phyloP scores from a whole-genome alignment of 2,329 filamentous ascomycete genomes.

The Pseudogymnoascus sp. region DNA sequence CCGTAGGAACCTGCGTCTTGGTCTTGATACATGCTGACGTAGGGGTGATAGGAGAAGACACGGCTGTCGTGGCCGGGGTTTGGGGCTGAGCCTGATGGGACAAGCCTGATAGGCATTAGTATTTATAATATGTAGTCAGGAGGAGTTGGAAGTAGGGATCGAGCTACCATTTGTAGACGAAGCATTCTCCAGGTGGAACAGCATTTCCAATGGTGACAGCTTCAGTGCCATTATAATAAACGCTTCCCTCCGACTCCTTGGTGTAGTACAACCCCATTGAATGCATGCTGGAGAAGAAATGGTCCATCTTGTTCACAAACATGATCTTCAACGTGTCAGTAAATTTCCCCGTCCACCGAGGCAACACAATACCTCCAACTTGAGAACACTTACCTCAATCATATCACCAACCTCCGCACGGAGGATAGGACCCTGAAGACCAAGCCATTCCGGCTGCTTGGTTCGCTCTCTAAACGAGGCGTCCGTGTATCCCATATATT shows the following conservation, averaged over 20 bases:
- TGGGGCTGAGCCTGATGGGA: constrained; percentile 11
- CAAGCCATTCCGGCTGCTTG: constrained; percentile 22
- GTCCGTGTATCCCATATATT: constrained; percentile 28
- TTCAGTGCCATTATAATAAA: not conserved
- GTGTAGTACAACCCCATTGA: not conserved
- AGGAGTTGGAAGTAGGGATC: not conserved
- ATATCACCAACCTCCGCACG: constrained; percentile 5
- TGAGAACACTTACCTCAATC: not conserved
- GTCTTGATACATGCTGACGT: constrained; percentile 19
- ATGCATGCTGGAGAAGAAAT: not conserved
- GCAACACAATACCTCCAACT: not conserved
- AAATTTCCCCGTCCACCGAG: not conserved
- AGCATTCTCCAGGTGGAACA: not conserved
- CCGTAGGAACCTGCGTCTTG: constrained; percentile 22
- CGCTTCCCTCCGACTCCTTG: not conserved
- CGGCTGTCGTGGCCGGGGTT: constrained; percentile 12
- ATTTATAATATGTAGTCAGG: not conserved
- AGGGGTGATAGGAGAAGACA: constrained; percentile 23
- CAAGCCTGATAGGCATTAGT: not conserved
- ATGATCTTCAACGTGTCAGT: not conserved
- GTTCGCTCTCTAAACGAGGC: constrained; percentile 17
- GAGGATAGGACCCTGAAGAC: constrained; percentile 7
- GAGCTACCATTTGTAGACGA: not conserved
- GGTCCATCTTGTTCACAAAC: not conserved
- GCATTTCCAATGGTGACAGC: not conserved